These are phyloP conservation scores for Claviceps paspali DNA, from an alignment of 2,329 filamentous ascomycete genomes.

Conservation along the genomic window DNA sequence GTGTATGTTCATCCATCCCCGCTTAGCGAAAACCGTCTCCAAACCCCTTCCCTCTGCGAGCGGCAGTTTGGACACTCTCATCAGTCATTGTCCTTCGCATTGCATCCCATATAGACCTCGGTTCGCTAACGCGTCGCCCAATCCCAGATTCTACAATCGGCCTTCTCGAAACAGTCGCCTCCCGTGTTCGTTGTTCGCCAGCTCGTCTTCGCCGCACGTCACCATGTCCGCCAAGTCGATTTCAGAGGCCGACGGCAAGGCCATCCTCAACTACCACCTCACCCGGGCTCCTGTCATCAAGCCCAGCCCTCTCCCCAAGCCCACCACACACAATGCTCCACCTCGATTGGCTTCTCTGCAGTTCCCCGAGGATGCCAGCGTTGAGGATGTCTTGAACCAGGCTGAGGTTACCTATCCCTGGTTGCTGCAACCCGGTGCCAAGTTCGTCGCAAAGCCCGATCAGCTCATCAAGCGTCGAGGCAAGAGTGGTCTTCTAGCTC, in stretches of 20 bases:
- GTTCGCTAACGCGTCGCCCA: slow-evolving; percentile 2
- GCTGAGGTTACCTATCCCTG: slow-evolving; percentile 95
- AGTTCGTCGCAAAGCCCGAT: slow-evolving; percentile 98
- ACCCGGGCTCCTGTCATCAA: slow-evolving; percentile 95
- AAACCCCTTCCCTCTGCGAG: neutral
- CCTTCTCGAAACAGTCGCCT: neutral
- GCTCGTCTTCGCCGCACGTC: slow-evolving; percentile 14
- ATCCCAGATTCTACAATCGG: neutral
- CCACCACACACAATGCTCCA: slow-evolving; percentile 81
- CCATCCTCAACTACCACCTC: slow-evolving; percentile 99
- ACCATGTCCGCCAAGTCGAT: slow-evolving; percentile 68
- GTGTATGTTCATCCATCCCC: too few relatives aligned
- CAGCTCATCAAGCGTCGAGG: slow-evolving; percentile 99
- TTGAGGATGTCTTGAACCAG: slow-evolving; percentile 78
- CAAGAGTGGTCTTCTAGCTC: slow-evolving; percentile 88
- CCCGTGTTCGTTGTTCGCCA: too few relatives aligned
- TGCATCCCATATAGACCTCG: neutral
- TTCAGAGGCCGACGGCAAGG: slow-evolving; percentile 98
- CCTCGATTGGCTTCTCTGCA: slow-evolving; percentile 80
- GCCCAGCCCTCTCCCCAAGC: slow-evolving; percentile 76
- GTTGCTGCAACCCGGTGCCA: slow-evolving; percentile 68
- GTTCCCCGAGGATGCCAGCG: slow-evolving; percentile 78
- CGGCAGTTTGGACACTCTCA: neutral
- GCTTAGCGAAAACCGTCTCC: neutral
- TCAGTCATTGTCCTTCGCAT: neutral